A percentile compares a stretch with the other conserved stretches of the same genome.
These are phyloP conservation scores for Phytopythium boreale DNA, from an alignment of 352 stramenopile genomes.

Conservation along the genomic window DNA sequence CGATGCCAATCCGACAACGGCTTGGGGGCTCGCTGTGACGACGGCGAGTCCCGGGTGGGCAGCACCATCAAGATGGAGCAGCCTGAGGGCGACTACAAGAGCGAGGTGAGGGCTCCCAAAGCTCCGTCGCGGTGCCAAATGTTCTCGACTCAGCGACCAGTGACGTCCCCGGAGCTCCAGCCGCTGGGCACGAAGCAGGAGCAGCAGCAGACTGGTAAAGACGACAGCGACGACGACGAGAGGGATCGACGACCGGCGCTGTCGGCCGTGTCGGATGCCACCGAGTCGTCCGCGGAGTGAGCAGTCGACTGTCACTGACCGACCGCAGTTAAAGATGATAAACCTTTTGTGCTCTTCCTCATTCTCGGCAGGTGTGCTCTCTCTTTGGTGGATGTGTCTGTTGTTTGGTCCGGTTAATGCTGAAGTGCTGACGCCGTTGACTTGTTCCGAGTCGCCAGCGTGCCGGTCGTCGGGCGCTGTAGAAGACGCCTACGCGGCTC, in stretches of 20 bases:
- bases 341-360: neutral
- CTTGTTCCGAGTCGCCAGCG: no score
- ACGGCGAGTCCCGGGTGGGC: neutral
- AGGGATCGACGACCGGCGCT: neutral
- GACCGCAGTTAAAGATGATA: neutral
- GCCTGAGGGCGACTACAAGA: neutral
- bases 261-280: slow-evolving; percentile 1
- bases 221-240: neutral
- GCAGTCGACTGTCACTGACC: no score
- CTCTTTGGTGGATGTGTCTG: neutral
- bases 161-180: neutral
- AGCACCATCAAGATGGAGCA: slow-evolving; percentile 4
- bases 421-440: neutral
- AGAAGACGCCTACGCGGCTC: neutral
- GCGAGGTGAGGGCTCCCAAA: neutral
- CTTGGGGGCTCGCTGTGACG: neutral
- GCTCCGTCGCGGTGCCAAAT: no score
- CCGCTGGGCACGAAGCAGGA: neutral
- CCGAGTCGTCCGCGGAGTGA: slow-evolving; percentile 1
- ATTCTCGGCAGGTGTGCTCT: neutral
- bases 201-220: neutral
- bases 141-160: neutral
- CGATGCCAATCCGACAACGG: slow-evolving; percentile 1
- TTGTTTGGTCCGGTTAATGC: neutral
- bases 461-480: no score